Evolutionary conservation across 2,329 filamentous ascomycete species (phyloP), one percentile per base, ranked within the genome.

Genomic region (Verticillium zaregamsianum): DNA sequence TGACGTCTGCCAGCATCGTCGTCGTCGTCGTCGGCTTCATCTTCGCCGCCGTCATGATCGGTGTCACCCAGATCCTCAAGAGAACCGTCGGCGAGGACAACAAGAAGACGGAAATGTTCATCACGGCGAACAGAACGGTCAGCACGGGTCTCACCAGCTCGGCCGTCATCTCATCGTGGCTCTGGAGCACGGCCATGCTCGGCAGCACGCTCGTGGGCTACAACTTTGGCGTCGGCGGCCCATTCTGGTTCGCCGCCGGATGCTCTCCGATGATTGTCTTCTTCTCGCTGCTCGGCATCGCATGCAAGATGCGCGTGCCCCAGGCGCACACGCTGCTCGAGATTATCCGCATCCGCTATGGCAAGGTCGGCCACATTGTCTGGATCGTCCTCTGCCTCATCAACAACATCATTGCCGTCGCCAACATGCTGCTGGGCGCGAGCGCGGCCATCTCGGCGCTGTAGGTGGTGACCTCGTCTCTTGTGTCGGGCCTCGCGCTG

Each of bases 191-290:
- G 0, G 80, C 82, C 0, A 76, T 84, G 65, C 71, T 85, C 0
- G 80, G 81, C 0, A 80, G 79, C 11, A 76, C 76, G 0, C 72
- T 83, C 3, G 80, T 84, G 0, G 82, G 82, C 1, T 85, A 85
- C 64, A 77, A 77, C 58, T 84, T 82, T 66, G 84, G 84, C 0
- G 73, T 85, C 2, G 79, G 82, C 1, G 82, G 82, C 0, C 82
- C 82, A 0, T 85, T 86, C 60, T 86, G 82, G 83, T 86, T 82
- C 62, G 82, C 82, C 3, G 82, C 82, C 55, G 83, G 82, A 2
- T 82, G 80, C 58, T 82, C 79, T 11, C 80, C 81, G 0, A 83
- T 83, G 80, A 85, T 85, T 54, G 80, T 82, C 0, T 83, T 85
- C 68, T 84, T 85, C 57, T 76, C 82, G 0, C 64, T 83, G 0